Evolutionary conservation across 116 monocot species (phyloP), one percentile per base, ranked within the genome.

Genomic region (Cymodocea nodosa): DNA sequence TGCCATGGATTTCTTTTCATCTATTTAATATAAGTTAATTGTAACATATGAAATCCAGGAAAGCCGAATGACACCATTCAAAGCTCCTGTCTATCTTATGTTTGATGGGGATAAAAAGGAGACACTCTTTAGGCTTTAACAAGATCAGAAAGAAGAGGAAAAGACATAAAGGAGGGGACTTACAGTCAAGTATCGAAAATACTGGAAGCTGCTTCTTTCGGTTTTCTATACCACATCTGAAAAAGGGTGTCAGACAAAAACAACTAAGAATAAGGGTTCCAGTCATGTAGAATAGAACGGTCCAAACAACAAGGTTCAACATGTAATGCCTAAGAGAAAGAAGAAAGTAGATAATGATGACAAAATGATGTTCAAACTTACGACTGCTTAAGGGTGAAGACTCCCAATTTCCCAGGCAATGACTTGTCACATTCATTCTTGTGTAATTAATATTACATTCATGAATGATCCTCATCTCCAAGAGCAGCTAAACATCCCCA

Each of bases 351-450:
- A 65, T 65, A 51, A 65, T 25, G 50, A 65, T 65, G 65, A 65
- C 65, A 65, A 65, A 50, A 65, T 65, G 65, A 65, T 65, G 65
- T 65, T 65, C 65, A 65, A 65, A 65, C 65, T 65, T 65, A 65
- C 25, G 50, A 24, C 50, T 25, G 44, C 65, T 65, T 65, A 19
- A 50, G 15, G 6, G 51, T 49, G 50, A 65, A 44, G 44, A 61
- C 23, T 14, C 50, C 22, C 65, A 23, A 51, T 65, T 65, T 50
- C 65, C 65, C 65, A 65, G 39, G 23, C 65, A 65, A 51, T 22
- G 65, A 23, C 65, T 51, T 62, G 39, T 62, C 62, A 39, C 40
- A 37, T 40, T 62, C 62, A 18, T 62, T 37, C 18, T 10, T 37
- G 0, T 36, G 37, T 62, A 35, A 62, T 62, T 62, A 62, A 62